Evolutionary conservation across 2,329 filamentous ascomycete genomes (phyloP).

Genomic region (Trichoderma breve): DNA sequence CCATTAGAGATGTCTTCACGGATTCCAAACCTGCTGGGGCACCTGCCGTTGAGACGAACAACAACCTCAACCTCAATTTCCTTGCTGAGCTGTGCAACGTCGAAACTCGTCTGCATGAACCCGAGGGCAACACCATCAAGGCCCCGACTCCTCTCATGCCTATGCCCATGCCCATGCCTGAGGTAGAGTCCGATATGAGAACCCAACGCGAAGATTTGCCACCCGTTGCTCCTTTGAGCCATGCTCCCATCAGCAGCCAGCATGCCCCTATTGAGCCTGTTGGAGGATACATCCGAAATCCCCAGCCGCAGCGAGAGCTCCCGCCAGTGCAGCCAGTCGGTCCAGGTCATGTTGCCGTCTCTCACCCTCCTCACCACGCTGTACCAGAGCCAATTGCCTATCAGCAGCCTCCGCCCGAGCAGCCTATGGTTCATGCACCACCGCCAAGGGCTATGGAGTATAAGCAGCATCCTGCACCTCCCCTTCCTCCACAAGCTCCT

Average conservation of each 20-base stretch:
- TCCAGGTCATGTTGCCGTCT: slow-evolving; percentile 27
- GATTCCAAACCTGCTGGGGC: slow-evolving; percentile 34
- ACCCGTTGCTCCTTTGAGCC: slow-evolving; percentile 23
- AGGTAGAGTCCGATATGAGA: slow-evolving; percentile 25
- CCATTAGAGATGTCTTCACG: slow-evolving; percentile 44
- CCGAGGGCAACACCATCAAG: slow-evolving; percentile 19
- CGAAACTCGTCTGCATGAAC: slow-evolving; percentile 29
- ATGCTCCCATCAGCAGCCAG: slow-evolving; percentile 26
- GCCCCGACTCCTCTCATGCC: neutral
- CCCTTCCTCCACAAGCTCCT: neutral
- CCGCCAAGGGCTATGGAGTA: slow-evolving; percentile 30
- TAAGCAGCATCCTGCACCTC: slow-evolving; percentile 28
- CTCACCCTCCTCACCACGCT: slow-evolving; percentile 23
- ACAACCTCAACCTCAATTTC: slow-evolving; percentile 31
- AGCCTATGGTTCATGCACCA: slow-evolving; percentile 27
- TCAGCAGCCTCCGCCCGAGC: slow-evolving; percentile 29
- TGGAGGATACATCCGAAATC: slow-evolving; percentile 26
- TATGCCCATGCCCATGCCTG: neutral
- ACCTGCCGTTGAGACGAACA: slow-evolving; percentile 27
- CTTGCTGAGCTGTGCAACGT: slow-evolving; percentile 38
- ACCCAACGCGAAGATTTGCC: slow-evolving; percentile 28
- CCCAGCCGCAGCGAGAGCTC: slow-evolving; percentile 19
- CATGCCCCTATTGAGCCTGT: slow-evolving; percentile 21
- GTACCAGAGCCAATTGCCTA: slow-evolving; percentile 26
- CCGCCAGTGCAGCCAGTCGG: slow-evolving; percentile 29